Conservation (phyloP, 257 asterid genomes). For the Fraxinus americana region DNA sequence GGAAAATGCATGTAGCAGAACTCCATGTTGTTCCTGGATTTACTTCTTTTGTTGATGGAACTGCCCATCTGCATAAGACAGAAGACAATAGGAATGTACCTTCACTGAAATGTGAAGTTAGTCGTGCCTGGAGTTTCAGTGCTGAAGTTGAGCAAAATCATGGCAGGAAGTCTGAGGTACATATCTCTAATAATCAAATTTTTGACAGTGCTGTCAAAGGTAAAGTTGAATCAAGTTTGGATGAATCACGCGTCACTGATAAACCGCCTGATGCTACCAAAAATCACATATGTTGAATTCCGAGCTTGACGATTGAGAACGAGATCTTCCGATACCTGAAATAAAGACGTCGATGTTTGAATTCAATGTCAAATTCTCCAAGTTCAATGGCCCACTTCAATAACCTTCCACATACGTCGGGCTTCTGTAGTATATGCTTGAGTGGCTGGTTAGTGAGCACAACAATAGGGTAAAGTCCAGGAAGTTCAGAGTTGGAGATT, state of each 20-base stretch:
- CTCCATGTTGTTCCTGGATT: constrained; percentile 79
- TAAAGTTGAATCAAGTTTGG: constrained; percentile 46
- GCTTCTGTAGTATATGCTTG: too few species aligned
- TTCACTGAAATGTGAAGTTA: constrained; percentile 46
- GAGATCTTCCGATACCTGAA: too few species aligned
- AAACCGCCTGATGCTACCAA: constrained; percentile 14
- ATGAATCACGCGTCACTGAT: constrained; percentile 38
- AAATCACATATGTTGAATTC: too few species aligned
- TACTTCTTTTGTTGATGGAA: constrained; percentile 62
- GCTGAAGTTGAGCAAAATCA: constrained; percentile 46
- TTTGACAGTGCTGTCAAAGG: constrained; percentile 30
- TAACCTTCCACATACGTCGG: too few species aligned
- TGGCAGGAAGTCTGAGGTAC: constrained; percentile 29
- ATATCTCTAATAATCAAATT: constrained; percentile 25
- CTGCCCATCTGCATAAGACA: constrained; percentile 38
- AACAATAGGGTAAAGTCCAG: too few species aligned
- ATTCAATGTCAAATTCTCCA: too few species aligned
- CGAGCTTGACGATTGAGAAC: too few species aligned
- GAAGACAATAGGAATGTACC: constrained; percentile 40
- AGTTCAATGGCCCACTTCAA: too few species aligned
- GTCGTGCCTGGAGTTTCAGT: constrained; percentile 63
- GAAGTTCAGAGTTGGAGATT: too few species aligned
- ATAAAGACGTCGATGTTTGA: too few species aligned
- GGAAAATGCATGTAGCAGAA: constrained; percentile 63
- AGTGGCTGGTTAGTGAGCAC: too few species aligned